Conservation (phyloP, 2,329 filamentous ascomycete species). For the Anthostomella pinea region DNA sequence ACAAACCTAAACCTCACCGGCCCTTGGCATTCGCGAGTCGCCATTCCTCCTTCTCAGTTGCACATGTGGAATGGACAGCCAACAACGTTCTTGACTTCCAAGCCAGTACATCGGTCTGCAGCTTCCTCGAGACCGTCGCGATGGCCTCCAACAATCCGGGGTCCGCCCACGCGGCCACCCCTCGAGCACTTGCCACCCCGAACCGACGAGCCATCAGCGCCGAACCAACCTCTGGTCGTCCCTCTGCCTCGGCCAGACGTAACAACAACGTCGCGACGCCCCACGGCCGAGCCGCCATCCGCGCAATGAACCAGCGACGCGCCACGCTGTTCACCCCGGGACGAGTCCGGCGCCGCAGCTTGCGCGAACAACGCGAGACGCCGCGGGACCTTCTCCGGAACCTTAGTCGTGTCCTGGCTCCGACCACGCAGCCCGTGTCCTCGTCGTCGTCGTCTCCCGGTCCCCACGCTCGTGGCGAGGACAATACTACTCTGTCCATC, state of each 20-base stretch:
- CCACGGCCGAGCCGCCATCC: constrained; percentile 58
- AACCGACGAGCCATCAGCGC: constrained; percentile 31
- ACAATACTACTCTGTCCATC: constrained; percentile 24
- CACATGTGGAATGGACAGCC: constrained; percentile 4
- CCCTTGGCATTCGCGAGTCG: no score
- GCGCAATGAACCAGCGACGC: constrained; percentile 57
- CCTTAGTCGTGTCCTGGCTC: constrained; percentile 54
- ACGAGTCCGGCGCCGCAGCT: constrained; percentile 54
- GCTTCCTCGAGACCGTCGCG: not conserved
- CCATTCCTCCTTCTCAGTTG: no score
- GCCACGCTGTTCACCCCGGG: constrained; percentile 60
- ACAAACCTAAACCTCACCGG: no score
- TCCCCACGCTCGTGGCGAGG: constrained; percentile 19
- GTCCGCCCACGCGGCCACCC: constrained; percentile 21
- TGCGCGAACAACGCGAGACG: constrained; percentile 47
- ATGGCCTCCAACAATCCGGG: constrained; percentile 17
- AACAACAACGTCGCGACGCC: constrained; percentile 50
- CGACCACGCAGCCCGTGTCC: constrained; percentile 41
- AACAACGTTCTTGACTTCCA: not conserved
- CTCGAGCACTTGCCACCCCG: constrained; percentile 29
- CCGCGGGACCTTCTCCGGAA: constrained; percentile 40
- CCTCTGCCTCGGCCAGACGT: constrained; percentile 46
- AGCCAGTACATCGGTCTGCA: constrained; percentile 1
- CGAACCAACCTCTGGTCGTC: constrained; percentile 42
- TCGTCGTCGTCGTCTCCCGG: constrained; percentile 46